Evolutionary conservation across 352 stramenopile species (phyloP).

Genomic region (Pseudoperonospora humuli): DNA sequence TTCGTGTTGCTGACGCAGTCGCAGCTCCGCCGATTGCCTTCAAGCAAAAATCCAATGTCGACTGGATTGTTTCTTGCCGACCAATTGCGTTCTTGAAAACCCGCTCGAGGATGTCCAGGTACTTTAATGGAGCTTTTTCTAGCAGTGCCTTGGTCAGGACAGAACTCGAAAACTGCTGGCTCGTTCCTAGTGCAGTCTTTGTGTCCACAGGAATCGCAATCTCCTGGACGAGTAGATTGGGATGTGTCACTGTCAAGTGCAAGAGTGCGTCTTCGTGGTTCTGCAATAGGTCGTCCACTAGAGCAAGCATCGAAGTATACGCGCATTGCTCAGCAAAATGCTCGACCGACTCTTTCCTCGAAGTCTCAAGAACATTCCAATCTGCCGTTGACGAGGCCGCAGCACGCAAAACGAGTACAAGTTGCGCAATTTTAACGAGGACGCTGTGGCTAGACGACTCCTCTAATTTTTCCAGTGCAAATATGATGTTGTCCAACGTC

Average conservation of each 20-base stretch:
- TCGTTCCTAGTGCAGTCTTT: neutral
- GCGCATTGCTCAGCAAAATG: constrained; percentile 24
- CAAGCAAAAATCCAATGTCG: constrained; percentile 49
- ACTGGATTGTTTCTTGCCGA: constrained; percentile 45
- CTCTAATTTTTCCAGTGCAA: constrained; percentile 48
- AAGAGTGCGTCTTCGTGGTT: constrained; percentile 44
- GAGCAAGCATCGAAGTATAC: constrained; percentile 28
- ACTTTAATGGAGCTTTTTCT: constrained; percentile 30
- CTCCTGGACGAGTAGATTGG: constrained; percentile 44
- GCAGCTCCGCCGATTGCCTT: constrained; percentile 37
- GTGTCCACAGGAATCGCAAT: neutral
- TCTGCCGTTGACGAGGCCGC: constrained; percentile 15
- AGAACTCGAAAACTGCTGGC: constrained; percentile 27
- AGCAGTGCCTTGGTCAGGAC: constrained; percentile 40
- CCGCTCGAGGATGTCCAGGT: constrained; percentile 46
- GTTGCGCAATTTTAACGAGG: constrained; percentile 48
- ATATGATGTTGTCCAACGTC: constrained; percentile 61
- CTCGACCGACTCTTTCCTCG: constrained; percentile 1
- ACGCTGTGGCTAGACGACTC: constrained; percentile 39
- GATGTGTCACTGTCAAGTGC: constrained; percentile 50
- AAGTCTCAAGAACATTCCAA: constrained; percentile 22
- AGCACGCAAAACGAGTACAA: constrained; percentile 58
- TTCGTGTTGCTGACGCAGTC: constrained; percentile 23
- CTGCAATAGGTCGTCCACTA: constrained; percentile 31
- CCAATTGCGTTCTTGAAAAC: constrained; percentile 47